Evolutionary conservation across 2,329 filamentous ascomycete species (phyloP).

Genomic region (Sporothrix protearum): DNA sequence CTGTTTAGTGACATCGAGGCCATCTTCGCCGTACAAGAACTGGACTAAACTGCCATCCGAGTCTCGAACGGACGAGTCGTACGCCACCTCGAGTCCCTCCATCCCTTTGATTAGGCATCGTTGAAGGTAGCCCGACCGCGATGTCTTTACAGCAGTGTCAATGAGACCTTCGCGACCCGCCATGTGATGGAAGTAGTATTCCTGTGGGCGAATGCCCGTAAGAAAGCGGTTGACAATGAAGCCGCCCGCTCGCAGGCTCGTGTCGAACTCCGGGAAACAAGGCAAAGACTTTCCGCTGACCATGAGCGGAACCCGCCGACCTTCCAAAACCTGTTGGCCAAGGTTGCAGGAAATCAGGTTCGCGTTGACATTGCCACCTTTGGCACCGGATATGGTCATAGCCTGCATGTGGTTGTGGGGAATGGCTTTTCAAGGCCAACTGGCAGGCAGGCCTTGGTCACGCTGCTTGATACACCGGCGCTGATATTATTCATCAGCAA

Average conservation of each 20-base stretch:
- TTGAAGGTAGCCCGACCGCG: conserved; percentile 92
- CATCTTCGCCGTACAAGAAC: conserved; percentile 95
- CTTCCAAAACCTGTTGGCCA: conserved; percentile 93
- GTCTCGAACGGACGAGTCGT: conserved; percentile 91
- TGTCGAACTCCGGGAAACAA: conserved; percentile 90
- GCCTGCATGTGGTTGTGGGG: conserved; percentile 96
- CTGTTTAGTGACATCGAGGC: conserved; percentile 88
- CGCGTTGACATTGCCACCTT: conserved; percentile 88
- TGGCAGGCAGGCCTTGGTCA: conserved; percentile 78
- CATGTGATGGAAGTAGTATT: conserved; percentile 99
- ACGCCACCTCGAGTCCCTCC: conserved; percentile 88
- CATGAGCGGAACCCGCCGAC: conserved; percentile 92
- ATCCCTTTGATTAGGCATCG: conserved; percentile 98
- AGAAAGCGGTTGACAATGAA: conserved; percentile 96
- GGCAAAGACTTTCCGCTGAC: conserved; percentile 95
- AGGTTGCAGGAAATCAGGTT: conserved; percentile 97
- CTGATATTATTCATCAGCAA: conserved; percentile 73
- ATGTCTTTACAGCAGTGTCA: conserved; percentile 98
- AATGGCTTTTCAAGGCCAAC: conserved; percentile 83
- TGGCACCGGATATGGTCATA: conserved; percentile 96
- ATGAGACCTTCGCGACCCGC: conserved; percentile 96
- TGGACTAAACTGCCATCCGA: conserved; percentile 91
- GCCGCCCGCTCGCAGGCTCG: conserved; percentile 81
- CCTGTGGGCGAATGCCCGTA: conserved; percentile 93
- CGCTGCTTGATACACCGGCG: conserved; percentile 66